Base-by-base conservation (phyloP, 306 rosid genomes). In the Sphenostylis stenocarpa region DNA sequence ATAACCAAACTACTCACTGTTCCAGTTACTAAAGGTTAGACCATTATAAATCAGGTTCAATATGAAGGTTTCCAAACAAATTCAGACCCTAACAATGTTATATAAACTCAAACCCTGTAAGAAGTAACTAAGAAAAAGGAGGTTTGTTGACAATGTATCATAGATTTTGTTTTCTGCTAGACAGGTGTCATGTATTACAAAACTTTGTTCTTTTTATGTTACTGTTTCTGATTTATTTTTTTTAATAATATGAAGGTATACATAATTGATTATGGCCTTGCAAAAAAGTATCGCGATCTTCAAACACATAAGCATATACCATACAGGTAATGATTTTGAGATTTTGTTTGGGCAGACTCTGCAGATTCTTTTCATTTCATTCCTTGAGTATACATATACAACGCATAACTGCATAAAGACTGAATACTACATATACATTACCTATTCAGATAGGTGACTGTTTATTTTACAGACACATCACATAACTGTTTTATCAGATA, bases 301-400 rank as follows among this genome's bases (percentile, higher is more conserved):
- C 99, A 95, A 76, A 95, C 99, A 7, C 97, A 92, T 79, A 95
- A 88, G 93, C 99, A 95, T 86, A 95, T 95, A 84, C 97, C 97
- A 21, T 95, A 95, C 80, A 92, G 99, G 98, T 95, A 88, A 80
- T 76, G 34, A 28, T 72, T 76, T 72, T 76, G 70, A 23, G 20
- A 72, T 76, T 72, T 51, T 77, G 64, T 64, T 60, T 58, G 19
- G 33, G 74, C 7, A 28, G 66, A 34, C 5, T 68, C 47, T 43
- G 70, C 29, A 68, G 63, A 33, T 28, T 85, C 44, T 39, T 82
- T 64, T 83, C 49, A 24, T 24, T 28, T 70, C 53, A 34, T 76
- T 77, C 62, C 81, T 70, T 23, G 20, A 28, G 10, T 58, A 26
- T 58, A 28, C 19, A 28, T 14, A 57, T 28, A 2, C 12, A 57